Conservation (phyloP, 2,329 filamentous ascomycete species). For the Ceratocystis ficicola region DNA sequence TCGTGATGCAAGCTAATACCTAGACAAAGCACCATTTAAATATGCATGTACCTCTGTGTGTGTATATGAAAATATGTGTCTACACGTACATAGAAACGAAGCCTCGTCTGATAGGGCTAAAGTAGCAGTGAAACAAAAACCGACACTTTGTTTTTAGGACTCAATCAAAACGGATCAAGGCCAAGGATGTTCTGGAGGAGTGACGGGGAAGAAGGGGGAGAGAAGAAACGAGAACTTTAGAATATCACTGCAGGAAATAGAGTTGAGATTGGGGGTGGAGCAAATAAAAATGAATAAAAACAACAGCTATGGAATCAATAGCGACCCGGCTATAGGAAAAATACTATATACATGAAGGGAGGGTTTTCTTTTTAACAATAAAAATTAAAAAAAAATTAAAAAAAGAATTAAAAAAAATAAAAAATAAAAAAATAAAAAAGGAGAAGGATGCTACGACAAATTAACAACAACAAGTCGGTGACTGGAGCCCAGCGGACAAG, state of each 20-base stretch:
- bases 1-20: constrained; percentile 1
- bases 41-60: neutral
- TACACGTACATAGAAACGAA: neutral
- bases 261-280: constrained; percentile 7
- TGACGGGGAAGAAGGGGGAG: constrained; percentile 2
- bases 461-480: neutral
- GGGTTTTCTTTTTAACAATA: no score
- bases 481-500: neutral
- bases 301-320: neutral
- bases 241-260: constrained; percentile 9
- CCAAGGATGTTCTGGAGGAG: constrained; percentile 7
- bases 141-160: constrained; percentile 2
- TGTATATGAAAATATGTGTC: neutral
- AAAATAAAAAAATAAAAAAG: neutral
- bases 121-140: constrained; percentile 12
- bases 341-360: no score
- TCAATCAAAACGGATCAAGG: constrained; percentile 9
- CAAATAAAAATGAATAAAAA: neutral
- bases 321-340: no score
- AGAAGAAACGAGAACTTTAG: constrained; percentile 4
- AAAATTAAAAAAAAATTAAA: neutral
- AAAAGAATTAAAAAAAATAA: neutral
- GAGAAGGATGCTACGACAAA: neutral
- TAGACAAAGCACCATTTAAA: neutral
- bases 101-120: constrained; percentile 6